Conservation (phyloP, 1,139 yeast species). For the Taiozyma sp. region DNA sequence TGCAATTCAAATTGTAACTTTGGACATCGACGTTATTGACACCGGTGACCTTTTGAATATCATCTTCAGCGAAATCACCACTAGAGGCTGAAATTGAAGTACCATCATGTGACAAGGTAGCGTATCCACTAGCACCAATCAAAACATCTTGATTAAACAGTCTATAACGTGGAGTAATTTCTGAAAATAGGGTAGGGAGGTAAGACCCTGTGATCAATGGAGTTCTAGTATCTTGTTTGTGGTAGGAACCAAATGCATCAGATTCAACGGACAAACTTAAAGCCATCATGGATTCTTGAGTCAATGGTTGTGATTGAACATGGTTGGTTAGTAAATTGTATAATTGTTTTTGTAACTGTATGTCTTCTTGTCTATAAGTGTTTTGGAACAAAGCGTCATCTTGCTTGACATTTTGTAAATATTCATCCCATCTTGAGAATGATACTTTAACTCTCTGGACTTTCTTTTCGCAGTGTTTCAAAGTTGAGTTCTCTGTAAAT, state of each 20-base stretch:
- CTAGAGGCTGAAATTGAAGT: neutral
- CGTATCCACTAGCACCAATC: constrained; percentile 44
- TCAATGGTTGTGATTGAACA: constrained; percentile 27
- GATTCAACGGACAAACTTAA: constrained; percentile 44
- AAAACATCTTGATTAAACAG: constrained; percentile 48
- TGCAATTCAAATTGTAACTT: constrained; percentile 25
- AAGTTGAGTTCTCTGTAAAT: constrained; percentile 35
- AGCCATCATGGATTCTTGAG: constrained; percentile 31
- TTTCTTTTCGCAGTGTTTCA: constrained; percentile 59
- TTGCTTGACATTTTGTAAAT: constrained; percentile 38
- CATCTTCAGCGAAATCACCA: neutral
- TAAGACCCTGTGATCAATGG: constrained; percentile 54
- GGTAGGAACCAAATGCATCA: constrained; percentile 36
- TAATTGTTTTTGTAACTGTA: constrained; percentile 30
- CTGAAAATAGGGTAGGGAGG: constrained; percentile 58
- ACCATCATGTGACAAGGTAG: constrained; percentile 4
- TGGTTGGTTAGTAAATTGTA: constrained; percentile 33
- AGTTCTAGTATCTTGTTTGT: constrained; percentile 39
- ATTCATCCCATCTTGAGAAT: constrained; percentile 78
- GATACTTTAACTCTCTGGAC: constrained; percentile 70
- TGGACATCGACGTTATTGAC: constrained; percentile 30
- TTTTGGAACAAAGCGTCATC: constrained; percentile 32
- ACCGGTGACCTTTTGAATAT: constrained; percentile 31
- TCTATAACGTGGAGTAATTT: constrained; percentile 45
- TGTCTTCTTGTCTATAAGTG: constrained; percentile 23